Evolutionary conservation across 2,329 filamentous ascomycete species (phyloP), one percentile per base, ranked within the genome.

Genomic region (Microdochium nivale): DNA sequence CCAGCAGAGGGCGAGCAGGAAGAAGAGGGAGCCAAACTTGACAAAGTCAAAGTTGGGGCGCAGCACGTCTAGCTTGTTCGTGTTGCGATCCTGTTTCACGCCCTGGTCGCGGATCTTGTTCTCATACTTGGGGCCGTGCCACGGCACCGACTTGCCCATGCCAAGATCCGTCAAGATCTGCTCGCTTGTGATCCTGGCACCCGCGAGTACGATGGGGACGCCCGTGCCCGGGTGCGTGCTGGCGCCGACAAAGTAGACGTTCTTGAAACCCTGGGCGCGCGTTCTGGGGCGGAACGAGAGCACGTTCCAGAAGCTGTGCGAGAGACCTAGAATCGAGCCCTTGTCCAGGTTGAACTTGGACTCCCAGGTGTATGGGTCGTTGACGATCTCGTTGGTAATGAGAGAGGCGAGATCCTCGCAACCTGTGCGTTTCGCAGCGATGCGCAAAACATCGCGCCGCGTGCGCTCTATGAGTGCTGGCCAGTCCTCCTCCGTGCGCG

Each of bases 211-310:
- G 52, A 90, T 87, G 2, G 87, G 87, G 21, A 90, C 86, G 0
- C 86, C 86, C 0, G 86, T 89, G 1, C 87, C 87, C 0, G 87
- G 86, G 69, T 90, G 86, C 21, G 86, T 87, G 60, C 81, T 86
- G 1, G 86, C 86, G 32, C 86, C 86, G 0, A 89, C 87, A 61
- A 90, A 89, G 61, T 88, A 88, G 24, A 83, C 65, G 2, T 72
- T 70, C 13, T 69, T 57, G 19, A 84, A 68, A 4, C 70, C 72
- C 3, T 68, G 59, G 30, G 84, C 71, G 56, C 72, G 70, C 0
- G 81, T 86, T 40, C 73, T 71, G 0, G 84, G 84, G 1, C 84
- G 71, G 70, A 87, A 87, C 32, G 76, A 76, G 0, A 88, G 73
- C 14, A 87, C 83, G 61, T 88, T 87, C 71, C 87, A 87, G 70